Evolutionary conservation across 2,329 filamentous ascomycete species (phyloP).

Genomic region (Stemphylium beticola): DNA sequence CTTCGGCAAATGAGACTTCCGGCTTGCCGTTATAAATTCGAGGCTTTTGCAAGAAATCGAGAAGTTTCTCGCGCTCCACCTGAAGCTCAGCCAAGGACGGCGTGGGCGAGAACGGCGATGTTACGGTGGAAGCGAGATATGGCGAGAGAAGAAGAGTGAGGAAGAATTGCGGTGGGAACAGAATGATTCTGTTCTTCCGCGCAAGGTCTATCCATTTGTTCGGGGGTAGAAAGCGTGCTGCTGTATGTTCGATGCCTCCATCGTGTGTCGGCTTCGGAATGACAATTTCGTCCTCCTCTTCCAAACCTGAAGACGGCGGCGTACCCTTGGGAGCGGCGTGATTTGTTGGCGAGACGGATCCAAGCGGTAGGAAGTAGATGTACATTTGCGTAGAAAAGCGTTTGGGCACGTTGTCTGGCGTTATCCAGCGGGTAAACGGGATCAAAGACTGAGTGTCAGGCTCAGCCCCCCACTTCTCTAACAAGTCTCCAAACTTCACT

Average conservation of each 20-base stretch:
- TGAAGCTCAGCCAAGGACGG: conserved; percentile 50
- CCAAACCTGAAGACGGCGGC: conserved; percentile 40
- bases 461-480: conserved; percentile 62
- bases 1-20: conserved; percentile 52
- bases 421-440: conserved; percentile 92
- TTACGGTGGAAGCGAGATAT: conserved; percentile 55
- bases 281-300: conserved; percentile 57
- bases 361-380: conserved; percentile 79
- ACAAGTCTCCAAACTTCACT: conserved; percentile 71
- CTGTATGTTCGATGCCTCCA: conserved; percentile 72
- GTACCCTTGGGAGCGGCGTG: conserved; percentile 35
- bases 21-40: conserved; percentile 34
- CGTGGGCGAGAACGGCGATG: conserved; percentile 26
- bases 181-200: conserved; percentile 69
- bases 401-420: conserved; percentile 72
- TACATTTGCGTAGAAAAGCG: conserved; percentile 98
- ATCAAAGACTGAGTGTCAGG: conserved; percentile 72
- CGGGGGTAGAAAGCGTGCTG: conserved; percentile 77
- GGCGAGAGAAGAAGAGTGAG: conserved; percentile 66
- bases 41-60: conserved; percentile 63
- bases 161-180: conserved; percentile 91
- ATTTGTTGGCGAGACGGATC: conserved; percentile 39
- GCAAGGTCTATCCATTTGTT: conserved; percentile 72
- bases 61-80: conserved; percentile 37
- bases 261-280: conserved; percentile 75